Evolutionary conservation across 805 yeast species (phyloP), one percentile per base, ranked within the genome.

Genomic region (Kazachstania africana): DNA sequence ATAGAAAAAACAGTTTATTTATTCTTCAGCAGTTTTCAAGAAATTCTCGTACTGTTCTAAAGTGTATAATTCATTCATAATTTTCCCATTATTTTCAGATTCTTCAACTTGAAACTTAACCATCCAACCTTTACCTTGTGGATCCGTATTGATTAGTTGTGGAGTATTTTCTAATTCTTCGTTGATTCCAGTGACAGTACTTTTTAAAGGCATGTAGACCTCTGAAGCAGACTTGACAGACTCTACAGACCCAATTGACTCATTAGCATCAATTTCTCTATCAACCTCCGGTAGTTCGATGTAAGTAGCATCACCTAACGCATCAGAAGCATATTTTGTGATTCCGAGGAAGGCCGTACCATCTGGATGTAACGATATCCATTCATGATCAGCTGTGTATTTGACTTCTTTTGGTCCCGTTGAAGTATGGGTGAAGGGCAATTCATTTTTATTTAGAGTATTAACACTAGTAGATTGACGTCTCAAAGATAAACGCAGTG

Each of bases 301-400:
- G 55, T 68, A 91, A 4, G 97, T 93, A 35, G 94, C 93, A 60
- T 91, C 98, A 27, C 98, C 98, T 38, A 91, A 71, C 6, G 97
- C 94, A 50, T 85, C 95, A 15, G 95, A 78, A 13, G 98, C 98
- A 54, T 91, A 87, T 48, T 72, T 74, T 36, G 98, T 85, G 58
- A 91, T 84, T 19, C 98, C 98, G n/a, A 88, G 66, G 47, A 77
- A 85, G 2, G 88, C 79, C 26, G 76, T 66, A 38, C 82, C 82
- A 58, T 87, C 95, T 17, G 72, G 70, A 55, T 81, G 93, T 34
- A 75, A 66, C 4, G 94, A 87, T 35, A 91, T 60, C 95, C 96
- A 88, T 63, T 88, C 98, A 64, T 88, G 98, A 52, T 91, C 95
- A 32, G 66, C 60, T 8, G 97, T 83, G 68, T 72, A 87, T 59